Percentiles rank a stretch among this genome's conserved stretches.
These are phyloP conservation scores for Eucalyptus grandis DNA, from an alignment of 345 rosid species.

Conservation along the genomic window DNA sequence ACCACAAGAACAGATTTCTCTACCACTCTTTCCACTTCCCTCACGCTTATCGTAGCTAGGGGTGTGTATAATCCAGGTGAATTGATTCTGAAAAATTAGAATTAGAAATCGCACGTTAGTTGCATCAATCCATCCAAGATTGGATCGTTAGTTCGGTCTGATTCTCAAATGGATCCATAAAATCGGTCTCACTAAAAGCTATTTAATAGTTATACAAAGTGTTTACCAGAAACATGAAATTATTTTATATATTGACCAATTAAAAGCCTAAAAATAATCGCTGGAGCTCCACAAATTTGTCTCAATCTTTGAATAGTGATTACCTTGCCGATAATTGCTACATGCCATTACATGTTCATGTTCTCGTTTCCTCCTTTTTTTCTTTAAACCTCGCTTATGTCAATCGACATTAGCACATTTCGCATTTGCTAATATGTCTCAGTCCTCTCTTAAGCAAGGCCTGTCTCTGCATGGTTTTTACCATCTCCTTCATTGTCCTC, in stretches of 20 bases:
- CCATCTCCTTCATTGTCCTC: slow-evolving; percentile 55
- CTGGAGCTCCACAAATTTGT: not conserved
- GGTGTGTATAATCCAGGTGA: no score
- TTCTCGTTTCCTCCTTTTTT: not conserved
- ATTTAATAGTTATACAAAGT: not conserved
- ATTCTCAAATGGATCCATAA: no score
- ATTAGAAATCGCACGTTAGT: no score
- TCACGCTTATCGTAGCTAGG: no score
- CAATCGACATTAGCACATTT: slow-evolving; percentile 1
- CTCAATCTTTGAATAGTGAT: not conserved
- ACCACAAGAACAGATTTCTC: no score
- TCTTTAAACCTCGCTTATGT: not conserved
- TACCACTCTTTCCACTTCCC: no score
- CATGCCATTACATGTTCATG: not conserved
- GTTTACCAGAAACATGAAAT: not conserved
- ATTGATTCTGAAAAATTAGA: no score
- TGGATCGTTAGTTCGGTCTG: fast-evolving
- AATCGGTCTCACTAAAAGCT: no score
- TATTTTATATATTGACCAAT: not conserved
- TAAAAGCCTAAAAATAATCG: not conserved
- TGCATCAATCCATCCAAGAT: no score
- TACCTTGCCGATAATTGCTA: not conserved
- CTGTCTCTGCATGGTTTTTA: slow-evolving; percentile 45
- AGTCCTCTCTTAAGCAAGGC: slow-evolving; percentile 49
- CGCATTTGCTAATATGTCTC: slow-evolving; percentile 18